phyloP scores from a whole-genome alignment of 2,329 filamentous ascomycete species.

The Fusarium hostae region DNA sequence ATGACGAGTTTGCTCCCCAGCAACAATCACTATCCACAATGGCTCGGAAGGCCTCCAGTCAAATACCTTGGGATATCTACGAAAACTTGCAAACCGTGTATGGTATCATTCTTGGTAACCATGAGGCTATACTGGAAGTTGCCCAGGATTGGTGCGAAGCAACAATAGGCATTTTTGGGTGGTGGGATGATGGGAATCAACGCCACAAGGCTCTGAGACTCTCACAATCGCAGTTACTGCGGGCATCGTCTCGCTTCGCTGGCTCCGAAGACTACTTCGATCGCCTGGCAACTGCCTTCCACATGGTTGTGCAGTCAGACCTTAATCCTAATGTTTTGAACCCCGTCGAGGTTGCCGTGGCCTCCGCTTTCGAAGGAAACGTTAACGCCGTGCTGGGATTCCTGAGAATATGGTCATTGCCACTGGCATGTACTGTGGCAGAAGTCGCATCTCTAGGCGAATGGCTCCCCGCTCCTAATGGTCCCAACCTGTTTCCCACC shows the following conservation, averaged over 20 bases:
- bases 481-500: constrained; percentile 61
- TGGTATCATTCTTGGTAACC: constrained; percentile 80
- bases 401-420: constrained; percentile 82
- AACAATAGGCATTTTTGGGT: constrained; percentile 81
- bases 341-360: constrained; percentile 82
- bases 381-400: constrained; percentile 79
- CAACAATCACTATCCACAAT: constrained; percentile 69
- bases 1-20: constrained; percentile 52
- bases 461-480: constrained; percentile 72
- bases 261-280: constrained; percentile 77
- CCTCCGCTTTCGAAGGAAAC: constrained; percentile 85
- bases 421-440: constrained; percentile 79
- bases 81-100: constrained; percentile 85
- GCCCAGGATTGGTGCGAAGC: constrained; percentile 95
- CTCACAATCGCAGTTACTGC: constrained; percentile 54
- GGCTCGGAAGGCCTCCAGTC: constrained; percentile 82
- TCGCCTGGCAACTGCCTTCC: constrained; percentile 77
- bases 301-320: constrained; percentile 73
- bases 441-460: constrained; percentile 86
- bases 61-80: constrained; percentile 90
- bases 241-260: constrained; percentile 55
- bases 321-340: constrained; percentile 82
- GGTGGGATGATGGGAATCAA: constrained; percentile 86
- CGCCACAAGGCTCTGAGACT: constrained; percentile 55
- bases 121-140: constrained; percentile 78